Percentiles rank a stretch among this genome's conserved stretches.
Evolutionary conservation across 108 stramenopile genomes (phyloP).

Genomic region (Thalassiosira profunda): DNA sequence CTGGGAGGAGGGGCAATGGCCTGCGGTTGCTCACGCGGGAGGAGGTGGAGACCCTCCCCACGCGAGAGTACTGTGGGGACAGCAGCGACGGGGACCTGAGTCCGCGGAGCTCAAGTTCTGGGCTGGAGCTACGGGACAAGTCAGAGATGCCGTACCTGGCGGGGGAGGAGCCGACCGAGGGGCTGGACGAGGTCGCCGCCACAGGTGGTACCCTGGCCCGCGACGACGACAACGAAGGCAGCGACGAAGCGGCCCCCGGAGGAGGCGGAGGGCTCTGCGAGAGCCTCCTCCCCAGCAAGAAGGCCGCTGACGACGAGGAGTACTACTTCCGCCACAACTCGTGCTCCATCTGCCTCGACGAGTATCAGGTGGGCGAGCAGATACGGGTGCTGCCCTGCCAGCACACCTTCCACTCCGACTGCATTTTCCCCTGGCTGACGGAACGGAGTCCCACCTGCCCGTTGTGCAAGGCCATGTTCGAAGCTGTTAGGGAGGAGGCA

Average conservation of each 20-base stretch:
- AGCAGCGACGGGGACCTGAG: not conserved
- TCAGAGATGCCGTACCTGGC: conserved; percentile 18
- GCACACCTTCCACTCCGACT: conserved; percentile 89
- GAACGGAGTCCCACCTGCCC: conserved; percentile 83
- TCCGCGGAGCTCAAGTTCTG: not conserved
- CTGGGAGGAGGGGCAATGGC: conserved; percentile 23
- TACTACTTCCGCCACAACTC: conserved; percentile 22
- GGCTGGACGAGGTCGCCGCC: not conserved
- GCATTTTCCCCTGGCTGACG: conserved; percentile 93
- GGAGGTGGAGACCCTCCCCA: conserved; percentile 47
- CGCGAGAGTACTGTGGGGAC: conserved; percentile 20
- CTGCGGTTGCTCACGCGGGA: conserved; percentile 42
- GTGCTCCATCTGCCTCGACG: conserved; percentile 93
- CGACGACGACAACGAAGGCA: not conserved
- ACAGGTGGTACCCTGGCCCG: not conserved
- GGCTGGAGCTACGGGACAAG: conserved; percentile 45
- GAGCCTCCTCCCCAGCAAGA: conserved; percentile 7
- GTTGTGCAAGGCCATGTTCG: conserved; percentile 77
- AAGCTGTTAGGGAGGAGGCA: conserved; percentile 36
- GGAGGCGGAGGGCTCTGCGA: conserved; percentile 13
- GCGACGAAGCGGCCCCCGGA: not conserved
- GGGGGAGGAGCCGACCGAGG: conserved; percentile 1
- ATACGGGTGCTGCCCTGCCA: conserved; percentile 84
- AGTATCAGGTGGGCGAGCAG: conserved; percentile 76
- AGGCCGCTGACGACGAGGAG: not conserved